A percentile compares a stretch with the other conserved stretches of the same genome.
These are phyloP conservation scores for Kokia cookei DNA, from an alignment of 441 rosid genomes.

Conservation along the genomic window DNA sequence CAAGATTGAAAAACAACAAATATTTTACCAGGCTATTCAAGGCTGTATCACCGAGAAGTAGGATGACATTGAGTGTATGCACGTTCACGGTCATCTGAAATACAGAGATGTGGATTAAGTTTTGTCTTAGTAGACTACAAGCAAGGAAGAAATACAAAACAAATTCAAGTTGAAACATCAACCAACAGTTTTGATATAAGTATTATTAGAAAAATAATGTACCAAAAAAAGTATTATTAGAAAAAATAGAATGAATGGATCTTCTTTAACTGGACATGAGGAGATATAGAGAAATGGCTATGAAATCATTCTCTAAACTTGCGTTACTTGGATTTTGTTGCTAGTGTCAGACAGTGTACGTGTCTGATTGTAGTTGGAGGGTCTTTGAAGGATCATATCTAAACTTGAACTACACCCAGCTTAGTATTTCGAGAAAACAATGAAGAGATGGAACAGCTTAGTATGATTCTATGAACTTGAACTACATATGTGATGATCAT, in stretches of 20 bases:
- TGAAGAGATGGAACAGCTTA: neutral
- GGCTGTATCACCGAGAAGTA: constrained; percentile 44
- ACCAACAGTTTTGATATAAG: neutral
- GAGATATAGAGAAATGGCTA: neutral
- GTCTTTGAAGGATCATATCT: neutral
- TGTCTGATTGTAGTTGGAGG: neutral
- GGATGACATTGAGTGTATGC: constrained; percentile 43
- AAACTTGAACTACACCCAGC: neutral
- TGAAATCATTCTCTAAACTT: neutral
- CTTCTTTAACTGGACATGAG: neutral
- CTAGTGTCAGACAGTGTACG: neutral
- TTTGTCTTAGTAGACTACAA: neutral
- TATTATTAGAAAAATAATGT: neutral
- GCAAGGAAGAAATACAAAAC: neutral
- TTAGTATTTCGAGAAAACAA: neutral
- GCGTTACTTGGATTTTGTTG: neutral
- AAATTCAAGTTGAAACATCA: neutral
- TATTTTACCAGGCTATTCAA: constrained; percentile 46
- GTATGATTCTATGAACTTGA: neutral
- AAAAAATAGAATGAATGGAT: neutral
- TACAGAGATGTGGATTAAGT: constrained; percentile 5
- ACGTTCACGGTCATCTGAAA: constrained; percentile 51
- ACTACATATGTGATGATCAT: neutral
- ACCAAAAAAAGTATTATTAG: no score
- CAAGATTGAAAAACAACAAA: neutral